Conservation (phyloP, 805 yeast genomes). For the Cyberlindnera petersonii region DNA sequence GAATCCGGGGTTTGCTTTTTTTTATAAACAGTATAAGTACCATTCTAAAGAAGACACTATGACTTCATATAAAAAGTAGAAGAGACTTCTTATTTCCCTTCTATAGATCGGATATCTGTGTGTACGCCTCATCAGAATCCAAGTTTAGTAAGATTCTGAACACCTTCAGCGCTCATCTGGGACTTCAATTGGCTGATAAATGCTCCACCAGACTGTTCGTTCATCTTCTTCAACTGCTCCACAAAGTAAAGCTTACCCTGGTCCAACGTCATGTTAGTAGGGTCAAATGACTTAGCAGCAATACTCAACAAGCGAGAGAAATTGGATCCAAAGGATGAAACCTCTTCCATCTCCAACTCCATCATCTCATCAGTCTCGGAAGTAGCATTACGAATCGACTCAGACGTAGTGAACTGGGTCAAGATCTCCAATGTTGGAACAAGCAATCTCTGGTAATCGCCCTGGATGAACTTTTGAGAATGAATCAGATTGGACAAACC, state of each 20-base stretch:
- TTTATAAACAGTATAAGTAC: not conserved
- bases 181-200: constrained; percentile 20
- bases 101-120: too few relatives aligned
- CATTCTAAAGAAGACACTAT: not conserved
- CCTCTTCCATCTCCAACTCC: constrained; percentile 58
- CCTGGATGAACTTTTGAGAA: constrained; percentile 32
- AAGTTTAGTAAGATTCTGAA: constrained; percentile 14
- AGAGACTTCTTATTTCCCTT: too few relatives aligned
- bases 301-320: constrained; percentile 72
- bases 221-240: constrained; percentile 18
- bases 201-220: constrained; percentile 17
- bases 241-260: constrained; percentile 20
- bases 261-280: constrained; percentile 31
- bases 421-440: constrained; percentile 41
- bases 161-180: constrained; percentile 18
- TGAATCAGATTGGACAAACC: constrained; percentile 46
- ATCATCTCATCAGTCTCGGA: constrained; percentile 36
- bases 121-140: constrained; percentile 13
- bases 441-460: constrained; percentile 40
- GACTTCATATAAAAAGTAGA: too few relatives aligned
- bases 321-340: constrained; percentile 80
- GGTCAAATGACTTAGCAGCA: constrained; percentile 61
- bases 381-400: constrained; percentile 33
- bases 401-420: constrained; percentile 35
- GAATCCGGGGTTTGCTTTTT: not conserved